phyloP scores from a whole-genome alignment of 306 rosid species.

The Medicago lupulina region DNA sequence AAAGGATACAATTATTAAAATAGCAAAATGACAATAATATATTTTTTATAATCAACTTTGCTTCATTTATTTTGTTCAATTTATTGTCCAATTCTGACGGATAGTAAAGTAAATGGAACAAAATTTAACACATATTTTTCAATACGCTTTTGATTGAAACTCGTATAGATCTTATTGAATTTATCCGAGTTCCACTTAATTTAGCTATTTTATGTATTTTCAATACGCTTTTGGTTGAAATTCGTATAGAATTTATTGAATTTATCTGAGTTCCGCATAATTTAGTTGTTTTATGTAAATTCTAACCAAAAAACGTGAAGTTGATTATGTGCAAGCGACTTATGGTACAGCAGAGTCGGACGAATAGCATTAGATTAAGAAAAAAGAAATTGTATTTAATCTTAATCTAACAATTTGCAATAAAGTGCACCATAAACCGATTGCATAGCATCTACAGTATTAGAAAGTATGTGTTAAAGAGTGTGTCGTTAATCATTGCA shows the following conservation, averaged over 20 bases:
- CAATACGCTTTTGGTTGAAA: not conserved
- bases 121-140: not conserved
- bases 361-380: not conserved
- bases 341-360: too few species aligned
- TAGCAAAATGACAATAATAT: not conserved
- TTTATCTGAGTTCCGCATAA: not conserved
- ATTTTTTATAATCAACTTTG: too few species aligned
- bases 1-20: slow-evolving; percentile 21
- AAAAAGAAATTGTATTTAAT: not conserved
- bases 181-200: not conserved
- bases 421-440: not conserved
- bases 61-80: too few species aligned
- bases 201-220: not conserved
- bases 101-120: too few species aligned
- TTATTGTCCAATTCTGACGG: too few species aligned
- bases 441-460: too few species aligned
- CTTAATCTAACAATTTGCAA: not conserved
- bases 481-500: not conserved
- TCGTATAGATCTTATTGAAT: not conserved
- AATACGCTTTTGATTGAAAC: not conserved
- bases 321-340: not conserved
- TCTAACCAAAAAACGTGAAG: not conserved
- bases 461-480: not conserved
- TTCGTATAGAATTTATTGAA: not conserved
- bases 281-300: not conserved